phyloP scores from a whole-genome alignment of 1,284 basidiomycete species.

The Mycena citricolor region DNA sequence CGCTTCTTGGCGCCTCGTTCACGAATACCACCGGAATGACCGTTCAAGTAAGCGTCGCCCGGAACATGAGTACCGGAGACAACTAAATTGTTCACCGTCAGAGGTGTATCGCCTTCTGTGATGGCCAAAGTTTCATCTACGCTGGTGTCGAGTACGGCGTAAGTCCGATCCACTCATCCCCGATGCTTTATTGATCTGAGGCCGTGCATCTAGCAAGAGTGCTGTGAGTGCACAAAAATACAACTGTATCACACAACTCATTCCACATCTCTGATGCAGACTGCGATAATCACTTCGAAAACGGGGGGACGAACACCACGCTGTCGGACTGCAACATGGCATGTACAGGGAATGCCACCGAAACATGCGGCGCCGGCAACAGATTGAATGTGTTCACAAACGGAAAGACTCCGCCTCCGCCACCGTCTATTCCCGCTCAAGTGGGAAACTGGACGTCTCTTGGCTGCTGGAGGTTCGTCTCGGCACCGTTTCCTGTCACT shows the following conservation, averaged over 20 bases:
- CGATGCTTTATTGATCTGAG: neutral
- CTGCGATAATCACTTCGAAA: slow-evolving; percentile 56
- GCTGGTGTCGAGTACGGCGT: slow-evolving; percentile 57
- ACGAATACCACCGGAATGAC: slow-evolving; percentile 55
- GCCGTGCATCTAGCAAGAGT: slow-evolving; percentile 25
- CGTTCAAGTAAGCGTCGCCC: slow-evolving; percentile 35
- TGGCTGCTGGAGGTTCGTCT: slow-evolving; percentile 50
- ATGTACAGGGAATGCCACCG: slow-evolving; percentile 57
- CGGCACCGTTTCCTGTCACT: slow-evolving; percentile 4
- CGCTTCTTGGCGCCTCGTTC: slow-evolving; percentile 47
- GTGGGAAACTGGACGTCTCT: slow-evolving; percentile 63
- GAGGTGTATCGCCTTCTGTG: slow-evolving; percentile 62
- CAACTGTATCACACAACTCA: slow-evolving; percentile 3
- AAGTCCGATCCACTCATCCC: neutral
- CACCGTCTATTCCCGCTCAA: slow-evolving; percentile 47
- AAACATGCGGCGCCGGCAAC: slow-evolving; percentile 60
- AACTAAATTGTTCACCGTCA: neutral
- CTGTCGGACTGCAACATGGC: slow-evolving; percentile 59
- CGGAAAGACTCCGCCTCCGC: slow-evolving; percentile 54
- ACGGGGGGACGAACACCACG: slow-evolving; percentile 43
- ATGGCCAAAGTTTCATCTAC: slow-evolving; percentile 48
- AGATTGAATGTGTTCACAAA: slow-evolving; percentile 65
- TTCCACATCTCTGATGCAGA: slow-evolving; percentile 37
- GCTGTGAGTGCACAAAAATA: slow-evolving; percentile 13
- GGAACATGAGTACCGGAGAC: too few relatives aligned